Conservation (phyloP, 805 yeast species). For the Sugiyamaella mastotermitis region DNA sequence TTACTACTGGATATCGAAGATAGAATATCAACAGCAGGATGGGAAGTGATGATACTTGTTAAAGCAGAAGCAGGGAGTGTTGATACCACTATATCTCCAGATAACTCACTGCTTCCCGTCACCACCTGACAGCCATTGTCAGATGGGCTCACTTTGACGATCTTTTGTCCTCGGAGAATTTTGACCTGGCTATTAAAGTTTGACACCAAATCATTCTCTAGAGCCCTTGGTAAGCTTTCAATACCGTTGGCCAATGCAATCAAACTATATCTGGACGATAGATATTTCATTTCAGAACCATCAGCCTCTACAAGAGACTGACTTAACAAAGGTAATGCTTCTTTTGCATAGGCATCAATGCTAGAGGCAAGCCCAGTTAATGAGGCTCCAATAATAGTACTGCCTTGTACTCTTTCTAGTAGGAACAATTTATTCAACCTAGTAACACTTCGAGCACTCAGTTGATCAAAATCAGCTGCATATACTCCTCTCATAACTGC, state of each 20-base stretch:
- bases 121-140: constrained; percentile 6
- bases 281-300: constrained; percentile 6
- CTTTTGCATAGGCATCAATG: constrained; percentile 21
- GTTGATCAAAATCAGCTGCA: constrained; percentile 68
- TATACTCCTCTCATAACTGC: constrained; percentile 87
- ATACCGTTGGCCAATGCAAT: constrained; percentile 23
- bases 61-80: constrained; percentile 18
- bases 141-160: constrained; percentile 9
- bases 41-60: constrained; percentile 7
- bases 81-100: constrained; percentile 14
- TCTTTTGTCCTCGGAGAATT: constrained; percentile 16
- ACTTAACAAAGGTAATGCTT: constrained; percentile 22
- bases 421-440: constrained; percentile 50
- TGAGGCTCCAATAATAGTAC: constrained; percentile 48
- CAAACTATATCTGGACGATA: constrained; percentile 12
- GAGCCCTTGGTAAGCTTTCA: constrained; percentile 21
- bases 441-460: constrained; percentile 54
- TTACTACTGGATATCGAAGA: constrained; percentile 48
- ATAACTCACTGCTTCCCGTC: constrained; percentile 2
- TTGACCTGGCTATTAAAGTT: constrained; percentile 17
- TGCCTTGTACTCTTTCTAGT: constrained; percentile 43
- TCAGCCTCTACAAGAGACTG: constrained; percentile 21
- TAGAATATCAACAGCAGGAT: constrained; percentile 8
- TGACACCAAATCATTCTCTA: constrained; percentile 20
- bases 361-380: constrained; percentile 31